Base-by-base conservation (phyloP, 176 grass and related monocot species). In the Carex scoparia region DNA sequence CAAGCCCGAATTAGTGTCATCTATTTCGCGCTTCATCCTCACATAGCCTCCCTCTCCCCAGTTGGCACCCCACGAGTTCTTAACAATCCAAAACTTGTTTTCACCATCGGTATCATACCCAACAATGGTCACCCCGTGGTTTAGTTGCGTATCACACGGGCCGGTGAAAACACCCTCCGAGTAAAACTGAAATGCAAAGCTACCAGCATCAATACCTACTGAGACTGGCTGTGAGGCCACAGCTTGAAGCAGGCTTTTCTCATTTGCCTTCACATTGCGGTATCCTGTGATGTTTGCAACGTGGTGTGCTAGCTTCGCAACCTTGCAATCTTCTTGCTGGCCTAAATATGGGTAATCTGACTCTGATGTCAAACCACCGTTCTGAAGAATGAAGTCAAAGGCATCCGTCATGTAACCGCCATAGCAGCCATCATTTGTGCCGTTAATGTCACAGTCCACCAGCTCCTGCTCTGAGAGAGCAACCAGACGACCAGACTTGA, bases 41-140 rank as follows among this genome's bases (percentile, higher is more conserved):
- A 90, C 51, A 19, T 84, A 90, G 5, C 88, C 88, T 40, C 8
- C 27, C 81, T 90, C 88, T 49, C 88, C 88, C 88, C 88, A 90
- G 3, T 57, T 54, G 11, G 61, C 35, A 54, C 81, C 85, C 85
- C 85, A 90, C 15, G 88, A 90, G 64, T 90, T 90, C 85, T 82
- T 84, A 5, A 87, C 88, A 55, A 86, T 87, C 88, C 88, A 90
- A 53, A 64, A 90, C 10, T 84, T 83, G 32, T 84, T 16, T 2
- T 30, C 28, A 7, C 78, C 32, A 16, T 84, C 64, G 0, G 88
- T 87, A 31, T 80, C 80, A 13, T 87, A 90, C 4, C 88, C 88
- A 62, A 90, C 88, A 15, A 78, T 60, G 1, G 61, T 56, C 32
- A 90, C 88, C 33, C 85, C 85, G 46, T 90, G 88, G 28, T 90